Base-by-base conservation (phyloP, 2,329 filamentous ascomycete species). In the Epichloe brachyelytri region DNA sequence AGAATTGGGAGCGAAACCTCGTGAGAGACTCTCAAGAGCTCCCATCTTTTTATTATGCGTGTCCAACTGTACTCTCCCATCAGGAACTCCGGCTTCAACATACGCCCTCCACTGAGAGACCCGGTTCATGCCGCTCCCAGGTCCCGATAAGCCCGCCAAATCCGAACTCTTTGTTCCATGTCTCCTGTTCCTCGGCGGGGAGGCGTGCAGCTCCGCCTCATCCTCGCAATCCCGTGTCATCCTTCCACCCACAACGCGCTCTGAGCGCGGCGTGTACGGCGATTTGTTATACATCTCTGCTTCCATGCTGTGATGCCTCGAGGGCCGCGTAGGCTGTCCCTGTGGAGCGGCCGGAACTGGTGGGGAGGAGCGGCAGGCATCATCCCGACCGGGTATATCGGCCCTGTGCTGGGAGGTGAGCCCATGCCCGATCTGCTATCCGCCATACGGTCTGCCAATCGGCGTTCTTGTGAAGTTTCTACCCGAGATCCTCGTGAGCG, bases 31-130 rank as follows among this genome's bases (percentile, higher is more conserved):
- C n/a, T n/a, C 14, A 46, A 8, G 1, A n/a, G 8, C 15, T 30
- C 11, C 26, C 26, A 7, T 33, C 44, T 34, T 33, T 14, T 14
- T 26, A 30, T 43, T 50, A 51, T n/a, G 46, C 49, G 30, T 56
- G 54, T 10, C 49, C 46, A 17, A 38, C 33, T 26, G 47, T 50
- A 7, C 49, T 46, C 48, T 67, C 65, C 58, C 62, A 40, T 69
- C 67, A 41, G 70, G 68, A 39, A 62, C 55, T 4, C 72, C 73
- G 6, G 68, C 68, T 54, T 69, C 67, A 15, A 78, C 71, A 60
- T 73, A 74, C 40, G 63, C 68, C 53, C 66, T 66, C 75, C 75
- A 78, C 51, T 75, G 71, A 43, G 62, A 64, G 17, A 78, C 74
- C 6, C 75, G 66, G 55, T 71, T 66, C 67, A 71, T 67, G 10